Evolutionary conservation across 2,329 filamentous ascomycete species (phyloP), one percentile per base, ranked within the genome.

Genomic region (Colletotrichum sp.): DNA sequence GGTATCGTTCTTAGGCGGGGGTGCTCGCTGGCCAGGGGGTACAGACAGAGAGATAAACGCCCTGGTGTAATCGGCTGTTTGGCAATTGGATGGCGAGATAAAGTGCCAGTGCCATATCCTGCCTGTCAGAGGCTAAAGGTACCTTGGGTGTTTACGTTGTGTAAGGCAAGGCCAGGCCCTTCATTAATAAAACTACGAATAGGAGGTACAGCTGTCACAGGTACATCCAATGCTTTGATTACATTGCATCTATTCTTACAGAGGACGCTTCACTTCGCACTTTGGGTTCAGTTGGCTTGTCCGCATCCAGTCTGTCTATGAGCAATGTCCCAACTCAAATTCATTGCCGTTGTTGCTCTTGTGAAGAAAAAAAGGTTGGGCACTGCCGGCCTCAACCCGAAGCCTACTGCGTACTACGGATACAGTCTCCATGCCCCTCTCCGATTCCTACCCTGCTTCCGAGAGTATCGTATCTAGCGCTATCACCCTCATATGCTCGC

Each of bases 281-380:
- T 72, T 36, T 64, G 55, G 60, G 69, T 66, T 68, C 62, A 16
- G 57, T 44, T 57, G 63, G 70, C 32, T 72, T 75, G 71, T 44
- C 30, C 22, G 52, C 28, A 48, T 66, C 16, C 34, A 52, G 72
- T 55, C 60, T 36, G 28, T 36, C 62, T 57, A 28, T 26, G 48
- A 30, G 52, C 68, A 62, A 39, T 67, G 34, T 63, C 69, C 57
- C 70, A 73, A 75, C 73, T 70, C 59, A 68, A 73, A 60, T 30
- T 18, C 28, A 30, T 12, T 16, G 57, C 44, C 34, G 36, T 36
- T 65, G 73, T 30, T 52, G 26, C 26, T 48, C 32, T 8, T 30
- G 30, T 34, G 59, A 34, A 30, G 28, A 62, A 60, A 62, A n/a
- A n/a, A 62, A 24, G 44, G 26, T 60, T 60, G 18, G 32, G 63